Conservation (phyloP, 495 filamentous ascomycete genomes). For the Haplographium delicatum region DNA sequence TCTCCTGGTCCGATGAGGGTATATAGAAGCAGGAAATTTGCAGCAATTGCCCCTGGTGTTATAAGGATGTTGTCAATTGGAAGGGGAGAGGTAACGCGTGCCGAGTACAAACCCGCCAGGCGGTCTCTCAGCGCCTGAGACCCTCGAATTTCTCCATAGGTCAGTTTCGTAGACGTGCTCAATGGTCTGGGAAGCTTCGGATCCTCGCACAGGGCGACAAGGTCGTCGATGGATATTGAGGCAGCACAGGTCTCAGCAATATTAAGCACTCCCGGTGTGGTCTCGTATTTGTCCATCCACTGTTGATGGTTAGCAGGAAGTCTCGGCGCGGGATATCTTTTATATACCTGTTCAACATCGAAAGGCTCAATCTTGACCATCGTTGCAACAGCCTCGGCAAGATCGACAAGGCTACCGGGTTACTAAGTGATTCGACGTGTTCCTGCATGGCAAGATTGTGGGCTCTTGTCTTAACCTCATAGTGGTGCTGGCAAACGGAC, state of each 20-base stretch:
- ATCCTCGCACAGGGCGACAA: slow-evolving; percentile 53
- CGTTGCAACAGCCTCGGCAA: slow-evolving; percentile 12
- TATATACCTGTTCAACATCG: slow-evolving; percentile 67
- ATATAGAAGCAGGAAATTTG: slow-evolving; percentile 77
- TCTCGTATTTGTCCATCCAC: slow-evolving; percentile 90
- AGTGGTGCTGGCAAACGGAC: slow-evolving; percentile 8
- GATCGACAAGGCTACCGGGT: slow-evolving; percentile 3
- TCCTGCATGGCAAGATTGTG: slow-evolving; percentile 2
- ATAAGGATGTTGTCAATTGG: slow-evolving; percentile 66
- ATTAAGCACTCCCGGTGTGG: slow-evolving; percentile 64
- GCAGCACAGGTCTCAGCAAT: slow-evolving; percentile 84
- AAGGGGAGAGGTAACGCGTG: slow-evolving; percentile 43
- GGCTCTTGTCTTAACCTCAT: slow-evolving; percentile 9
- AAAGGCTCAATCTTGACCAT: slow-evolving; percentile 72
- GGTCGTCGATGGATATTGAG: slow-evolving; percentile 71
- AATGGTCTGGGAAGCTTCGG: slow-evolving; percentile 31
- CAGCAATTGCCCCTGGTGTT: slow-evolving; percentile 76
- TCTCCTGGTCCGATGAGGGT: slow-evolving; percentile 71
- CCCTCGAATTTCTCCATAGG: slow-evolving; percentile 68
- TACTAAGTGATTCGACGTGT: background rate
- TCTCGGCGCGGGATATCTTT: background rate
- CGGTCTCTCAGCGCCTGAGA: slow-evolving; percentile 57
- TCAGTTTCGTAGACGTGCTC: slow-evolving; percentile 47
- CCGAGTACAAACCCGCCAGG: slow-evolving; percentile 62
- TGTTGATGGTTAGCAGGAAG: slow-evolving; percentile 32